Conservation (phyloP, 2,329 filamentous ascomycete genomes). For the Podosphaera xanthii region DNA sequence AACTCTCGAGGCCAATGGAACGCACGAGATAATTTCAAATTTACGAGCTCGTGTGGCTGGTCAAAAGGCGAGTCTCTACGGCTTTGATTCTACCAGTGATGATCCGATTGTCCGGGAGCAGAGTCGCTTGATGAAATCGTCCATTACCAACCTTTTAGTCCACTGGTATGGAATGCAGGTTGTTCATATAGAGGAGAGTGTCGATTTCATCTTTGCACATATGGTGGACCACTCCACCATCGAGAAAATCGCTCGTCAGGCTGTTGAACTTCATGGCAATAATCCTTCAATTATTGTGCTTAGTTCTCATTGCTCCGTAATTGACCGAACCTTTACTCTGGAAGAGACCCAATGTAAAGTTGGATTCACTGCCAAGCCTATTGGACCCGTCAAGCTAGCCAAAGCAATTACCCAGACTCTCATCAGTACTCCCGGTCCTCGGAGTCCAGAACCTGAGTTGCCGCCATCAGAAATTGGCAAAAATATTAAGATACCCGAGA, state of each 20-base stretch:
- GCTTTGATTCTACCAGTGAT: conserved; percentile 10
- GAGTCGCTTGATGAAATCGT: conserved; percentile 8
- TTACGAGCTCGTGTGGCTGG: conserved; percentile 9
- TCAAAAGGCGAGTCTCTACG: conserved; percentile 10
- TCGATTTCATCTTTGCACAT: conserved; percentile 13
- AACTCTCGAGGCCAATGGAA: conserved; percentile 7
- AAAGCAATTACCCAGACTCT: conserved; percentile 13
- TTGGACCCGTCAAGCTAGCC: conserved; percentile 15
- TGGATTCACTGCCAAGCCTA: conserved; percentile 14
- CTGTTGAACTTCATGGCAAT: conserved; percentile 1
- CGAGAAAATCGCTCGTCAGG: conserved; percentile 4
- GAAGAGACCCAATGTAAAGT: conserved; percentile 8
- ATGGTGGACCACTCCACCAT: conserved; percentile 8
- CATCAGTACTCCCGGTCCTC: conserved; percentile 4
- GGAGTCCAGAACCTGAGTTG: conserved; percentile 6
- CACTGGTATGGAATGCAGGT: conserved; percentile 15
- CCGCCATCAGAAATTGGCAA: conserved; percentile 5
- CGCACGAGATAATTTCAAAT: conserved; percentile 11
- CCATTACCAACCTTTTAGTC: conserved; percentile 11
- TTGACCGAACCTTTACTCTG: conserved; percentile 6
- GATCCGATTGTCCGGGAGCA: conserved; percentile 10
- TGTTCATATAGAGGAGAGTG: conserved; percentile 10
- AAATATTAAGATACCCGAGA: conserved; percentile 13
- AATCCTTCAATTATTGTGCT: conserved; percentile 12
- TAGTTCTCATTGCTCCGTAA: conserved; percentile 12